These are phyloP conservation scores for Candida ortonii DNA, from an alignment of 805 yeast genomes.

Conservation along the genomic window DNA sequence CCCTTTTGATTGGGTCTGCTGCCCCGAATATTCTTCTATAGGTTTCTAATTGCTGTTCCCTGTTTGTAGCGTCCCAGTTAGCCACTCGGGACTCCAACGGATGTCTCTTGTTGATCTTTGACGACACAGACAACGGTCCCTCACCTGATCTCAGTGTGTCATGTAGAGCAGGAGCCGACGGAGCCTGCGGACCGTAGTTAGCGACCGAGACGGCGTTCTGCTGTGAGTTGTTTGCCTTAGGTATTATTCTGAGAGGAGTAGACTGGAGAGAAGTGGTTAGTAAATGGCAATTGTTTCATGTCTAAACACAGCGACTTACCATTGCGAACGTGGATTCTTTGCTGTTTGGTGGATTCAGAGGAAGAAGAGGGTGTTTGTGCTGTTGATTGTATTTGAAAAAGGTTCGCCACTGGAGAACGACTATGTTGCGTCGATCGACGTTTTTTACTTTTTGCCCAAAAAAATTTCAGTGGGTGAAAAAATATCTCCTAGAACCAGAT, in stretches of 20 bases:
- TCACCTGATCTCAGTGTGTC: conserved; percentile 64
- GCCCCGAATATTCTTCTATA: conserved; percentile 85
- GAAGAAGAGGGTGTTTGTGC: too few relatives aligned
- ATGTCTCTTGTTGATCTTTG: conserved; percentile 73
- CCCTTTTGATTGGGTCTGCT: conserved; percentile 88
- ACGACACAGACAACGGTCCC: conserved; percentile 58
- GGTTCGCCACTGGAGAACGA: conserved; percentile 12
- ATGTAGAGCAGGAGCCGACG: conserved; percentile 66
- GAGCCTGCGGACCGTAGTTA: conserved; percentile 53
- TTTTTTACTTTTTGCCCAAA: conserved; percentile 1
- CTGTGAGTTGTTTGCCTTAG: conserved; percentile 46
- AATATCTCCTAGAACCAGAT: conserved; percentile 1
- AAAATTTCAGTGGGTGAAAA: conserved; percentile 1
- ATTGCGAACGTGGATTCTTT: neutral
- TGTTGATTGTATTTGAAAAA: too few relatives aligned
- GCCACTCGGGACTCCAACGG: conserved; percentile 76
- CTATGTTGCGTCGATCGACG: conserved; percentile 13
- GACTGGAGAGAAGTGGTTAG: conserved; percentile 31
- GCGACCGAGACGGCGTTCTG: conserved; percentile 49
- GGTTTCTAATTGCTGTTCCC: conserved; percentile 66
- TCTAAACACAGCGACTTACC: conserved; percentile 5
- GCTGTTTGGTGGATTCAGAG: too few relatives aligned
- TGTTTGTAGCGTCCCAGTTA: conserved; percentile 79
- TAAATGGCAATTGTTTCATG: neutral
- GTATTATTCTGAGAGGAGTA: conserved; percentile 46